Base-by-base conservation (phyloP, 1,139 yeast genomes). In the Sugiyamaella sp. region DNA sequence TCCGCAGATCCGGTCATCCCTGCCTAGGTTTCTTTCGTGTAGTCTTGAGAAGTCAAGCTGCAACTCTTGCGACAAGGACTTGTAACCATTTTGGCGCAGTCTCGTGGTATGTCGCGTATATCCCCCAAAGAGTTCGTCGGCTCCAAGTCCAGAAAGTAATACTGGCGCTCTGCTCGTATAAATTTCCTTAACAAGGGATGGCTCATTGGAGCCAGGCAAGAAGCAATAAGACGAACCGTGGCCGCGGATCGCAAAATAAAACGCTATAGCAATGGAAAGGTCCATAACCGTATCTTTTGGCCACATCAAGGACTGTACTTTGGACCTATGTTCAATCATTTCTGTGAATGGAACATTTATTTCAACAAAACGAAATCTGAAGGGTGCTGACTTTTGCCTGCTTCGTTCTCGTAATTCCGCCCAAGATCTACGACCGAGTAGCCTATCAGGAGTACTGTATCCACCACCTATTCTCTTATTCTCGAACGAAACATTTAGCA, bases 281-380 rank as follows among this genome's bases (percentile, higher is more conserved):
- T 93, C 99, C 98, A 93, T 95, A 59, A 90, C 98, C 0, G 97
- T 90, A 52, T 81, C 79, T 57, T 85, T 81, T 0, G 99, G 99
- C 64, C 76, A 84, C 79, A 93, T 93, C 41, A 91, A 72, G 25
- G 78, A 73, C 46, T 77, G 71, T 0, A 91, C 96, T 1, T 74
- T 70, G 0, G 74, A 69, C 51, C 78, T 79, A 47, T 80, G 80
- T 1, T 67, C 55, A 10, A 80, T 63, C 74, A 90, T 89, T 49
- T 81, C 84, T 4, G 77, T 79, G 63, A 86, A 91, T 1, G 86
- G 74, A 1, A 93, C 86, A 65, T 93, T 80, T 3, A 89, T 76
- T 63, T 89, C 90, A 2, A 87, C 57, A 82, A 75, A 55, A 78
- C 79, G 55, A 81, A 80, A 55, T 61, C 63, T 3, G 77, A 40